These are phyloP conservation scores for Stachybotrys echinatus DNA, from an alignment of 2,329 filamentous ascomycete species.

Conservation along the genomic window DNA sequence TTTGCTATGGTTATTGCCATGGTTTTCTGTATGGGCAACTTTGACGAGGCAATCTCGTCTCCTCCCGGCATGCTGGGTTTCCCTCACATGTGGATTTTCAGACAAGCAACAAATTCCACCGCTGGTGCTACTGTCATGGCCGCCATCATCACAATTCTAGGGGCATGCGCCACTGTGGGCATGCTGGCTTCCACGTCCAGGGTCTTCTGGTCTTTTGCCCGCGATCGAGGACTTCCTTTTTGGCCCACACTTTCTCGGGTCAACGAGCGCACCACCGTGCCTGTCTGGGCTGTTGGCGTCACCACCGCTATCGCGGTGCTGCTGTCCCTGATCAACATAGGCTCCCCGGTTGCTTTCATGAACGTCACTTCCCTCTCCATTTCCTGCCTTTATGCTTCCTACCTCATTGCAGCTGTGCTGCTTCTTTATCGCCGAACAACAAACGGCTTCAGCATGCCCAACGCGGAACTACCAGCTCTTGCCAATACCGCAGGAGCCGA, in stretches of 20 bases:
- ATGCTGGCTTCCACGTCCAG: constrained; percentile 53
- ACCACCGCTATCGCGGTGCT: constrained; percentile 20
- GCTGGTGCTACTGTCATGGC: constrained; percentile 45
- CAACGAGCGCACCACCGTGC: constrained; percentile 18
- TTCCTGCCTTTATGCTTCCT: constrained; percentile 21
- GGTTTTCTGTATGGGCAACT: constrained; percentile 47
- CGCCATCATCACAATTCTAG: constrained; percentile 41
- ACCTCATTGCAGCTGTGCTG: constrained; percentile 19
- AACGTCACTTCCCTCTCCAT: constrained; percentile 24
- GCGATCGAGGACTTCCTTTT: constrained; percentile 24
- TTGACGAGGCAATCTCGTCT: constrained; percentile 35
- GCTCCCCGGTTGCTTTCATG: constrained; percentile 21
- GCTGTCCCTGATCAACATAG: constrained; percentile 26
- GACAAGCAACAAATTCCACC: constrained; percentile 40
- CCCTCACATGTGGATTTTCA: constrained; percentile 56
- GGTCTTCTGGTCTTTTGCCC: constrained; percentile 48
- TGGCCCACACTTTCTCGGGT: constrained; percentile 21
- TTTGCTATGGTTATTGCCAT: constrained; percentile 52
- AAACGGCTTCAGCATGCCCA: constrained; percentile 18
- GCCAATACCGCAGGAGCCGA: constrained; percentile 21
- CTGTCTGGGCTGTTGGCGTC: constrained; percentile 18
- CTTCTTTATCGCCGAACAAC: constrained; percentile 23
- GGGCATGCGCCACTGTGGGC: constrained; percentile 43
- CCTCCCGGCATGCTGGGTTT: constrained; percentile 37
- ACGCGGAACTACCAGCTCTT: constrained; percentile 16